phyloP scores from a whole-genome alignment of 805 yeast species.

The Ogataea wickerhamii region DNA sequence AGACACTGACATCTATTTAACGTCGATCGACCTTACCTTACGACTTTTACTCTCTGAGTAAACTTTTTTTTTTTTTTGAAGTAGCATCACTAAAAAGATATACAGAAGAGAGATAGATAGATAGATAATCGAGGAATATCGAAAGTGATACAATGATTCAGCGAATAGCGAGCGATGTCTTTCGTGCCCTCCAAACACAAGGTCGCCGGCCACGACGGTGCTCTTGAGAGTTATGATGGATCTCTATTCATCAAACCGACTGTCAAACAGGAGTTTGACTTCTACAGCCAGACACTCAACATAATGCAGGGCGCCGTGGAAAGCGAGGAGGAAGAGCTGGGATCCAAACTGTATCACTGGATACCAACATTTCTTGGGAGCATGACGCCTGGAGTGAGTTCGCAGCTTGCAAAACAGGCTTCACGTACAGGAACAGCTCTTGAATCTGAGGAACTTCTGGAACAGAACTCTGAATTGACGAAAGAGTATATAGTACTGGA shows the following conservation, averaged over 20 bases:
- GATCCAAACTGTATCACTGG: slow-evolving; percentile 46
- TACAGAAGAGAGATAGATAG: no score
- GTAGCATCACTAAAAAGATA: no score
- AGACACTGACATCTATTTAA: background rate
- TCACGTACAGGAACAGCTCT: slow-evolving; percentile 9
- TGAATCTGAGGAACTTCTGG: slow-evolving; percentile 3
- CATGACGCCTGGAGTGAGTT: slow-evolving; percentile 43
- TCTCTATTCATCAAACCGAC: slow-evolving; percentile 72
- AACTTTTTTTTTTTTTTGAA: no score
- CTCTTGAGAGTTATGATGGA: slow-evolving; percentile 59
- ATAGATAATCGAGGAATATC: no score
- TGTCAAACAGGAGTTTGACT: slow-evolving; percentile 62
- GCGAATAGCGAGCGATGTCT: no score
- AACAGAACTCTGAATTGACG: slow-evolving; percentile 3
- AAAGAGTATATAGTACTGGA: slow-evolving; percentile 59
- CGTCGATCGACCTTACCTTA: background rate
- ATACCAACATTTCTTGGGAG: slow-evolving; percentile 65
- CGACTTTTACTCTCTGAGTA: no score
- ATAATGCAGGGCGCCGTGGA: slow-evolving; percentile 3
- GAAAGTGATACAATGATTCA: no score
- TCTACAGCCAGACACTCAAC: slow-evolving; percentile 47
- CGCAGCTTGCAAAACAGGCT: slow-evolving; percentile 21
- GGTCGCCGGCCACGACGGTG: slow-evolving; percentile 94
- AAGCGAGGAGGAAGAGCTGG: slow-evolving; percentile 27
- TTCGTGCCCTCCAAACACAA: slow-evolving; percentile 48